phyloP scores from a whole-genome alignment of 2,329 filamentous ascomycete species.

The Hypoxylon sp. region DNA sequence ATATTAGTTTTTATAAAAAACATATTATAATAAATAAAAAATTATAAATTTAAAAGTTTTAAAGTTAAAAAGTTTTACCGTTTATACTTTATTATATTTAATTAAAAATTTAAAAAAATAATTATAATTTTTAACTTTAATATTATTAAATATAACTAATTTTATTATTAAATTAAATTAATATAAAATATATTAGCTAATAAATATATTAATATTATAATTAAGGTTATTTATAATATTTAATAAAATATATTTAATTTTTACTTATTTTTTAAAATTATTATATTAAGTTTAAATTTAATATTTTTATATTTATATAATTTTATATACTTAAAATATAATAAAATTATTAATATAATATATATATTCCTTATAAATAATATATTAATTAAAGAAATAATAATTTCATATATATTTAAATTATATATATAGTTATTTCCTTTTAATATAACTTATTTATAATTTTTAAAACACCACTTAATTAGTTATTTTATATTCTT shows the following conservation, averaged over 20 bases:
- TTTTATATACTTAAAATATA: constrained; percentile 9
- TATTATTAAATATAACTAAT: constrained; percentile 7
- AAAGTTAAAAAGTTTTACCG: background rate
- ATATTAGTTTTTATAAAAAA: too few relatives aligned
- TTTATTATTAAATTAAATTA: too few relatives aligned
- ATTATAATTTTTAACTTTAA: too few relatives aligned
- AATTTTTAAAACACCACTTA: constrained; percentile 5
- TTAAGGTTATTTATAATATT: background rate
- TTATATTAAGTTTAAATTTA: constrained; percentile 10
- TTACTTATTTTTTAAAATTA: background rate
- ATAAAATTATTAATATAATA: constrained; percentile 6
- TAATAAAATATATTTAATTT: constrained; percentile 7
- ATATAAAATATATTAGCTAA: constrained; percentile 9
- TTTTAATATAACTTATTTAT: background rate
- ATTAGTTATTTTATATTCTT: constrained; percentile 8
- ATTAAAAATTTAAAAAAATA: background rate
- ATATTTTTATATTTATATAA: background rate
- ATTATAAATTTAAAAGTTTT: constrained; percentile 10
- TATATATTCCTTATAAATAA: constrained; percentile 6
- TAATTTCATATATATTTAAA: constrained; percentile 4
- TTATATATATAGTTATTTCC: background rate
- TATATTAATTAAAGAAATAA: background rate
- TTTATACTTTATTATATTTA: constrained; percentile 7
- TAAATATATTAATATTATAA: background rate
- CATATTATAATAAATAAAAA: too few relatives aligned